Percentiles rank a stretch among this genome's conserved stretches.
Evolutionary conservation across 2,329 filamentous ascomycete species (phyloP).

Genomic region (Fusarium bactridioides): DNA sequence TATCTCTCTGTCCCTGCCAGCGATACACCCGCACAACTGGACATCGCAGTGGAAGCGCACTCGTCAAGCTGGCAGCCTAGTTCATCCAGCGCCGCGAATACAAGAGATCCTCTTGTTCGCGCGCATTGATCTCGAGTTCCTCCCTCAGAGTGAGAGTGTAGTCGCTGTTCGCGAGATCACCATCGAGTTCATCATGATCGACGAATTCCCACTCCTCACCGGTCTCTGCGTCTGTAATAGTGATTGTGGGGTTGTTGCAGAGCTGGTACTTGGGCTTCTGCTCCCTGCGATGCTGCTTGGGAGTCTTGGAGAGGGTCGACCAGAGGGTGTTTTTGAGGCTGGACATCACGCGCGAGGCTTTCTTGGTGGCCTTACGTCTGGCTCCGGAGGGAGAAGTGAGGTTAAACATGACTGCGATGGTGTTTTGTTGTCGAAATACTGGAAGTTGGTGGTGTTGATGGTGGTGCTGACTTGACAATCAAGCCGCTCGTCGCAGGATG

Average conservation of each 20-base stretch:
- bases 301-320: not conserved
- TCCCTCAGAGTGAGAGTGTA: not conserved
- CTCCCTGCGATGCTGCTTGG: not conserved
- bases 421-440: too few species aligned
- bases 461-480: not conserved
- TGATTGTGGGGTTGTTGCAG: not conserved
- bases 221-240: not conserved
- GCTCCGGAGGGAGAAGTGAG: not conserved
- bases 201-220: not conserved
- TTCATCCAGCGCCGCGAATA: not conserved
- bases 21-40: not conserved
- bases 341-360: not conserved
- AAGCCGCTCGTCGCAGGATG: not conserved
- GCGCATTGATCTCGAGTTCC: not conserved
- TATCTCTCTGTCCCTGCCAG: fast-evolving
- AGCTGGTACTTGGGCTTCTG: not conserved
- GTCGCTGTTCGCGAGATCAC: not conserved
- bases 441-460: not conserved
- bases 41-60: fast-evolving
- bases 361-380: not conserved
- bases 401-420: not conserved
- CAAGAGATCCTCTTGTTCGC: not conserved
- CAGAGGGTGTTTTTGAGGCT: not conserved
- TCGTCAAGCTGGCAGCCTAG: fast-evolving
- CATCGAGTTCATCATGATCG: not conserved